Conservation (phyloP, 345 rosid species). For the Heritiera littoralis region DNA sequence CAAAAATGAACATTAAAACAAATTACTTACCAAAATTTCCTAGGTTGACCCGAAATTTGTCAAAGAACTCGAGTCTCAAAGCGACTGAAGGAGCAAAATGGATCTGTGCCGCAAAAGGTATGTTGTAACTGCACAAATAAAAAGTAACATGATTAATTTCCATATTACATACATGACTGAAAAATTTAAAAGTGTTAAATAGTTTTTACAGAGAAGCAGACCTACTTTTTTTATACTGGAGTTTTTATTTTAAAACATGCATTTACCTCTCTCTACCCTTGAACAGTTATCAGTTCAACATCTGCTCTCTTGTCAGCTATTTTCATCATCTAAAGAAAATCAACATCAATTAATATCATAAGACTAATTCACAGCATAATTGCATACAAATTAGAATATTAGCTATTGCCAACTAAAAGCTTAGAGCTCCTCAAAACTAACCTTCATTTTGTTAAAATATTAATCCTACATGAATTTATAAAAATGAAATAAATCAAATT, state of each 20-base stretch:
- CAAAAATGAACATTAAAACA: slow-evolving; percentile 19
- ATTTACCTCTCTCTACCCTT: slow-evolving; percentile 79
- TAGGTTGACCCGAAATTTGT: slow-evolving; percentile 95
- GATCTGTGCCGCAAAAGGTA: slow-evolving; percentile 95
- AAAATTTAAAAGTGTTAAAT: slow-evolving; percentile 13
- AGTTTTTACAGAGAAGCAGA: not conserved
- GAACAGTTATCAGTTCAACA: slow-evolving; percentile 46
- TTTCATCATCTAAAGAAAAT: slow-evolving; percentile 71
- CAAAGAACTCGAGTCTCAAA: slow-evolving; percentile 89
- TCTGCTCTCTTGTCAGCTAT: slow-evolving; percentile 93
- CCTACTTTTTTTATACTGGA: slow-evolving; percentile 89
- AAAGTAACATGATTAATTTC: slow-evolving; percentile 14
- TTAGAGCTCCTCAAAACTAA: not conserved
- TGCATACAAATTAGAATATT: not conserved
- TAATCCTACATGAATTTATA: too few species aligned
- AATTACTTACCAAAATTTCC: slow-evolving; percentile 80
- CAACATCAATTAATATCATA: not conserved
- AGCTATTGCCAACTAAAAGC: not conserved
- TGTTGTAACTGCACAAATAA: slow-evolving; percentile 73
- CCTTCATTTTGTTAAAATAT: too few species aligned
- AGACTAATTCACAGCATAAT: not conserved
- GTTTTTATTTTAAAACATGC: slow-evolving; percentile 94
- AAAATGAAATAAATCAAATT: too few species aligned
- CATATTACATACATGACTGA: not conserved
- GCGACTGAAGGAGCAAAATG: slow-evolving; percentile 98